Evolutionary conservation across 208 protist genomes (phyloP).

Genomic region (Trichomonas tenax): DNA sequence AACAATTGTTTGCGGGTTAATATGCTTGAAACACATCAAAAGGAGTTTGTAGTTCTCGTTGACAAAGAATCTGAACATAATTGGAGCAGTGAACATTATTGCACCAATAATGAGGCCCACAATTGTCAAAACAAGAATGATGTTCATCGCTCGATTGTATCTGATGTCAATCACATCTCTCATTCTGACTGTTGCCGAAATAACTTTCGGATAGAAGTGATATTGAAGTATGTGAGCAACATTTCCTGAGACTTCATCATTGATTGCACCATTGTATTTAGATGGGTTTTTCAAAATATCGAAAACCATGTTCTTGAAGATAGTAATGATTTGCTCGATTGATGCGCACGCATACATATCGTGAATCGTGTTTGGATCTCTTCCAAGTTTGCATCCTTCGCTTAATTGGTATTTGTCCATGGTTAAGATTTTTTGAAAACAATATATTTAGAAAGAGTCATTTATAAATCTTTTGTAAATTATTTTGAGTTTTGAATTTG

Average conservation of each 20-base stretch:
- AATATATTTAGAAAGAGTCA: no score
- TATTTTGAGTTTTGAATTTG: no score
- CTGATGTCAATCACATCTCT: not conserved
- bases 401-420: not conserved
- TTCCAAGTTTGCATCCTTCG: not conserved
- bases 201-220: not conserved
- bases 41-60: not conserved
- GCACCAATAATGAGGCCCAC: not conserved
- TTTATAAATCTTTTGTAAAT: no score
- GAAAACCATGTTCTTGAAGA: not conserved
- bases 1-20: not conserved
- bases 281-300: not conserved
- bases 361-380: not conserved
- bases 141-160: not conserved
- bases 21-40: not conserved
- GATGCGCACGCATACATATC: not conserved
- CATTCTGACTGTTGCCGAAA: not conserved
- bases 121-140: not conserved
- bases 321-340: not conserved
- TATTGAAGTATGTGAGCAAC: not conserved
- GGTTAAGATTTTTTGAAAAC: no score
- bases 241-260: not conserved
- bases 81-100: not conserved
- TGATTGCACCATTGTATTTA: not conserved
- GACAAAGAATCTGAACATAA: not conserved